These are phyloP conservation scores for Hysterium pulicare DNA, from an alignment of 2,329 filamentous ascomycete species.

Conservation along the genomic window DNA sequence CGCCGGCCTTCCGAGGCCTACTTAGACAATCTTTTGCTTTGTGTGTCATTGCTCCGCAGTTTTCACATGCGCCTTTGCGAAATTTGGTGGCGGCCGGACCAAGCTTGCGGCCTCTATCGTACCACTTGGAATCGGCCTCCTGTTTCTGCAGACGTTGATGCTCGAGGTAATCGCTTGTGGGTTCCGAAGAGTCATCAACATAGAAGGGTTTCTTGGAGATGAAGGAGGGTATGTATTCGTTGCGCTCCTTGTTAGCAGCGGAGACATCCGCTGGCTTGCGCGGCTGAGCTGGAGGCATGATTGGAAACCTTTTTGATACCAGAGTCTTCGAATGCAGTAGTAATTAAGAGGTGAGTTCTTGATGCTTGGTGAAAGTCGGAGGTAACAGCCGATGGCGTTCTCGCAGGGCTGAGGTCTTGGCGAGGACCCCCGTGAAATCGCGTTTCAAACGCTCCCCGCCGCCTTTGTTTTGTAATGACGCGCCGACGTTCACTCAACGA, in stretches of 20 bases:
- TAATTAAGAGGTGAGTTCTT: background rate
- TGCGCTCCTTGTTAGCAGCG: constrained; percentile 74
- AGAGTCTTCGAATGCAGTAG: background rate
- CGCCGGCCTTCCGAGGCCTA: constrained; percentile 82
- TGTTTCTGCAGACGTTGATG: constrained; percentile 83
- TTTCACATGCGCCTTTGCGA: constrained; percentile 96
- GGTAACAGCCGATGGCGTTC: too few species aligned
- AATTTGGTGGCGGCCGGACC: constrained; percentile 93
- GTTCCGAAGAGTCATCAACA: constrained; percentile 69
- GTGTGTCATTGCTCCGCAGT: constrained; percentile 96
- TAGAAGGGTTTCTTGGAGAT: constrained; percentile 99
- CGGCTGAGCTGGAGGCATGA: constrained; percentile 47
- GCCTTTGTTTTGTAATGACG: too few species aligned
- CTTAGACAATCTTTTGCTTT: constrained; percentile 92
- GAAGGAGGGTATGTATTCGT: constrained; percentile 96
- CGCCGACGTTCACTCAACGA: constrained; percentile 2
- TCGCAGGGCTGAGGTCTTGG: constrained; percentile 28
- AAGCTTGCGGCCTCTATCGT: constrained; percentile 80
- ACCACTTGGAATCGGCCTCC: constrained; percentile 77
- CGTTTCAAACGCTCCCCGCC: too few species aligned
- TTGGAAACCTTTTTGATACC: constrained; percentile 5
- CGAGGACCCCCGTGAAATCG: too few species aligned
- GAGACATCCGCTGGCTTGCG: constrained; percentile 52
- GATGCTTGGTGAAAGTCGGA: background rate
- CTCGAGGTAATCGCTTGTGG: constrained; percentile 83